phyloP scores from a whole-genome alignment of 2,329 filamentous ascomycete genomes.

The Talaromyces sp. region DNA sequence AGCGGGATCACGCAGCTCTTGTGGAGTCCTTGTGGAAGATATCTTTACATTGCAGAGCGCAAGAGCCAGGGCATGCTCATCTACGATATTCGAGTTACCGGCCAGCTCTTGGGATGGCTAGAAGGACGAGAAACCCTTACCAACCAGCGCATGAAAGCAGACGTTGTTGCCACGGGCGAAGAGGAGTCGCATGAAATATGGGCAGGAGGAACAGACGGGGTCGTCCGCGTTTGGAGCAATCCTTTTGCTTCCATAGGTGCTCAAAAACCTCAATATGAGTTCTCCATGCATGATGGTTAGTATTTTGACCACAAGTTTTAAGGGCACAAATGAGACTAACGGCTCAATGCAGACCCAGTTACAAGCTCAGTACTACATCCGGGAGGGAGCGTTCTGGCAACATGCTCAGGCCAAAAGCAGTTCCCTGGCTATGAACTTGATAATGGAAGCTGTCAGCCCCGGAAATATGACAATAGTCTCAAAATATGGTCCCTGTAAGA shows the following conservation, averaged over 20 bases:
- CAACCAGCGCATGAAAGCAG: constrained; percentile 53
- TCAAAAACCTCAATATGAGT: constrained; percentile 38
- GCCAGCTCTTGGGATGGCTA: constrained; percentile 47
- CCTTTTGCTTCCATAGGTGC: constrained; percentile 37
- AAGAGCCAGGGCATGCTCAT: constrained; percentile 51
- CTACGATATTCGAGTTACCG: constrained; percentile 55
- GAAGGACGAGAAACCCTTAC: constrained; percentile 41
- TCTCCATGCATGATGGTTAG: constrained; percentile 42
- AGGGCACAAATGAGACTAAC: constrained; percentile 12
- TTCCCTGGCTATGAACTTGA: constrained; percentile 16
- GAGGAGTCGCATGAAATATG: constrained; percentile 49
- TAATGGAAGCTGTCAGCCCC: background rate
- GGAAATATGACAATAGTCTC: constrained; percentile 29
- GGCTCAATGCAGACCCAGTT: constrained; percentile 35
- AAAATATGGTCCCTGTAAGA: constrained; percentile 34
- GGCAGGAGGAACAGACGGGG: constrained; percentile 55
- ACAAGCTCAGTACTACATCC: constrained; percentile 44
- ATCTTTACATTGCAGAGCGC: constrained; percentile 55
- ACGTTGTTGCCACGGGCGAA: constrained; percentile 37
- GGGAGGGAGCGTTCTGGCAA: constrained; percentile 43
- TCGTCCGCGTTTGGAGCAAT: constrained; percentile 46
- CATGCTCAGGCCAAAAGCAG: constrained; percentile 43
- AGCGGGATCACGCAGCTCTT: constrained; percentile 51
- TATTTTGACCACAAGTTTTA: background rate
- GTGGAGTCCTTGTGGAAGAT: constrained; percentile 55